These are phyloP conservation scores for Nannochloris sp. DNA, from an alignment of 139 green algal species.

Conservation along the genomic window DNA sequence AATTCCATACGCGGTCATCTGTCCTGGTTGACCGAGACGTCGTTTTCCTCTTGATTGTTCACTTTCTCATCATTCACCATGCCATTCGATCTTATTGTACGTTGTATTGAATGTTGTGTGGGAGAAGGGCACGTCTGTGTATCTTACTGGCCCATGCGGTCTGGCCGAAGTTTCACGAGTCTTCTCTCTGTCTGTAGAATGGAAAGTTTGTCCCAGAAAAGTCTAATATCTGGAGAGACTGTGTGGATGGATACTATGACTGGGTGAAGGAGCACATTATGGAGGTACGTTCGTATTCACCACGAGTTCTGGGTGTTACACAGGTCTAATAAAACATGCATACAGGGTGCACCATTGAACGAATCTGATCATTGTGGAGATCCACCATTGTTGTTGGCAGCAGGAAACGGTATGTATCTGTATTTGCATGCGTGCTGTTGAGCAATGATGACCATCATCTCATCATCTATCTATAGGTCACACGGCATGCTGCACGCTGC, in stretches of 20 bases:
- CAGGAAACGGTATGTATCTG: slow-evolving; percentile 60
- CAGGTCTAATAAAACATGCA: background rate
- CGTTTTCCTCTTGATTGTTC: no score
- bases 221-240: slow-evolving; percentile 93
- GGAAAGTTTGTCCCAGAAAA: slow-evolving; percentile 91
- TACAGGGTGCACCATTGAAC: slow-evolving; percentile 76
- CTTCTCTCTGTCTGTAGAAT: slow-evolving; percentile 34
- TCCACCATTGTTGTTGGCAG: slow-evolving; percentile 79
- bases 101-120: background rate
- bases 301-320: background rate
- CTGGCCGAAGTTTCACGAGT: background rate
- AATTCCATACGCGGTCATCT: no score
- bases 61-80: background rate
- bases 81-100: background rate
- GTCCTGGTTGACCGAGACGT: no score
- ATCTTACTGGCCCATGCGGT: no score
- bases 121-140: no score
- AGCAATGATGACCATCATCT: background rate
- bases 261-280: slow-evolving; percentile 88
- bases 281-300: slow-evolving; percentile 40
- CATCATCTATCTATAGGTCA: slow-evolving; percentile 44
- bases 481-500: slow-evolving; percentile 50
- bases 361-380: slow-evolving; percentile 90
- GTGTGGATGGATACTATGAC: slow-evolving; percentile 87
- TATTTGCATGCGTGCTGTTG: background rate